Evolutionary conservation across 2,329 filamentous ascomycete genomes (phyloP).

Genomic region (Claviceps paspali): DNA sequence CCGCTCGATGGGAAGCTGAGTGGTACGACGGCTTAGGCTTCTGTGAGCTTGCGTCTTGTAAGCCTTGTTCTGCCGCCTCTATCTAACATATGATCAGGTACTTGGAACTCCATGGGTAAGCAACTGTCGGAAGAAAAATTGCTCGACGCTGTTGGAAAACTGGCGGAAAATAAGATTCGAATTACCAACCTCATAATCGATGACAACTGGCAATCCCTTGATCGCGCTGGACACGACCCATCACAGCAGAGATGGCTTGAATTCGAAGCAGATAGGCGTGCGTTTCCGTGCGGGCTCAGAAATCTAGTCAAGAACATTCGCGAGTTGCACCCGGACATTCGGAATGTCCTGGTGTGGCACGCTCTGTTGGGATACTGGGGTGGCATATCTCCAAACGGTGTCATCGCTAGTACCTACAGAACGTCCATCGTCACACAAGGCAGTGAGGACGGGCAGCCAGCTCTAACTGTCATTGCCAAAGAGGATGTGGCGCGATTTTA

Average conservation of each 20-base stretch:
- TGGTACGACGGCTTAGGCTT: slow-evolving; percentile 92
- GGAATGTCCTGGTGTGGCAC: slow-evolving; percentile 89
- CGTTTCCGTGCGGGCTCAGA: slow-evolving; percentile 70
- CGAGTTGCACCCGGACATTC: slow-evolving; percentile 51
- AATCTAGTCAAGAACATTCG: slow-evolving; percentile 55
- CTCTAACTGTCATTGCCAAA: slow-evolving; percentile 53
- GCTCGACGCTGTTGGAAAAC: slow-evolving; percentile 53
- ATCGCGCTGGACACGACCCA: slow-evolving; percentile 31
- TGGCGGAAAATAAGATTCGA: slow-evolving; percentile 58
- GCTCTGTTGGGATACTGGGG: slow-evolving; percentile 85
- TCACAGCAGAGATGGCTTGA: slow-evolving; percentile 55
- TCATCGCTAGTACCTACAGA: slow-evolving; percentile 64
- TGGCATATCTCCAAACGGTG: slow-evolving; percentile 60
- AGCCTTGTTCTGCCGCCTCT: slow-evolving; percentile 9
- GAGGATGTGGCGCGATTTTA: slow-evolving; percentile 68
- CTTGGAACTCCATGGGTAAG: slow-evolving; percentile 88
- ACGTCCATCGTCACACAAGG: slow-evolving; percentile 45
- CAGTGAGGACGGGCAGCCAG: slow-evolving; percentile 31
- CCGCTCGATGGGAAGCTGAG: slow-evolving; percentile 57
- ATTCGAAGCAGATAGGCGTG: slow-evolving; percentile 70
- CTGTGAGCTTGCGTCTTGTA: slow-evolving; percentile 35
- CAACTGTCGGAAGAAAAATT: slow-evolving; percentile 69
- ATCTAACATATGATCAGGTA: slow-evolving; percentile 30
- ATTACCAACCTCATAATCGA: slow-evolving; percentile 86
- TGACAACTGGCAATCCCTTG: slow-evolving; percentile 85